phyloP scores from a whole-genome alignment of 192 early-diverging fungal genomes.

The Entomortierella parvispora region DNA sequence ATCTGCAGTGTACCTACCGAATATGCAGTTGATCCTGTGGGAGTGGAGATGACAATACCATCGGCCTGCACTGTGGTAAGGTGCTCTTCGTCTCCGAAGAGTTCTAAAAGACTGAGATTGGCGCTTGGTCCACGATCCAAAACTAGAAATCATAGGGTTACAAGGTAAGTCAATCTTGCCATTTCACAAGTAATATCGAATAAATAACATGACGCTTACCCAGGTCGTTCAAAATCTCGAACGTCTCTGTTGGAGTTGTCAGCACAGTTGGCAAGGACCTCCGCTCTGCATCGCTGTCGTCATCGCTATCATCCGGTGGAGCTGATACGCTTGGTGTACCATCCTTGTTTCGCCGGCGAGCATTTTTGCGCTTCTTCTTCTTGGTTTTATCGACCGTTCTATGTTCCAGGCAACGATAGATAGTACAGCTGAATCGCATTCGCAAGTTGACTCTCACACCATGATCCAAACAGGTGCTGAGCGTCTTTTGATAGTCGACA shows the following conservation, averaged over 20 bases:
- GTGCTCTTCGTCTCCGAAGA: slow-evolving; percentile 88
- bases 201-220: slow-evolving; percentile 5
- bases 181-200: too few species aligned
- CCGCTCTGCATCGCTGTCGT: slow-evolving; percentile 45
- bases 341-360: slow-evolving; percentile 32
- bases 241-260: slow-evolving; percentile 76
- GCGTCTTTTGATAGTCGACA: slow-evolving; percentile 62
- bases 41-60: slow-evolving; percentile 93
- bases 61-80: slow-evolving; percentile 97
- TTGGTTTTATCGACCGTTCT: slow-evolving; percentile 24
- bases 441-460: slow-evolving; percentile 88
- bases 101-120: slow-evolving; percentile 87
- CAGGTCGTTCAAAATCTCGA: slow-evolving; percentile 95
- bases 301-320: slow-evolving; percentile 23
- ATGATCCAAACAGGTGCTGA: slow-evolving; percentile 70
- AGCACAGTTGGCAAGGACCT: slow-evolving; percentile 60
- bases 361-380: slow-evolving; percentile 54
- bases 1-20: slow-evolving; percentile 58
- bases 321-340: slow-evolving; percentile 6
- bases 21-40: slow-evolving; percentile 93
- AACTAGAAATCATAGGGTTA: slow-evolving; percentile 50
- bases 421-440: slow-evolving; percentile 92
- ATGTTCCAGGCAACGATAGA: slow-evolving; percentile 70
- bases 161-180: too few species aligned
- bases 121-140: slow-evolving; percentile 95